Evolutionary conservation across 225 moss, liverwort and hornwort genomes (phyloP).

Genomic region (Asterella californica): DNA sequence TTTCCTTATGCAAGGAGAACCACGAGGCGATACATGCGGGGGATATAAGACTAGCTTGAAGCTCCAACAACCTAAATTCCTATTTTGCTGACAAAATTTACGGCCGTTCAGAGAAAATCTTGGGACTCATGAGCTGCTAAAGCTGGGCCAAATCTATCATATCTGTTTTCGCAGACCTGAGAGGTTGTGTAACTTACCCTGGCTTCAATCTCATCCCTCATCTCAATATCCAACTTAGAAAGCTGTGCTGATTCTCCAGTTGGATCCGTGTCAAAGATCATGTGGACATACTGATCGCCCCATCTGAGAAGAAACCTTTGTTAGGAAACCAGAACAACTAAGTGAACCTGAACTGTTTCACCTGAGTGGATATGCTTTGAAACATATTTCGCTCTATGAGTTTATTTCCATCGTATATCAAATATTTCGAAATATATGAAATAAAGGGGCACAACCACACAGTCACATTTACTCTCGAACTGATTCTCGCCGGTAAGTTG

Average conservation of each 20-base stretch:
- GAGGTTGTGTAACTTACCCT: conserved; percentile 43
- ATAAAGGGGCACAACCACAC: background rate
- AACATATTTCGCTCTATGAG: no score
- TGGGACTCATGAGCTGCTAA: no score
- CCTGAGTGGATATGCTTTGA: background rate
- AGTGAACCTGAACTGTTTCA: no score
- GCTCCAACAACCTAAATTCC: background rate
- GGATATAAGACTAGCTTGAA: background rate
- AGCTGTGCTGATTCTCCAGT: conserved; percentile 79
- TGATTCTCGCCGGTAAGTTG: background rate
- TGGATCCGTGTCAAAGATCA: conserved; percentile 97
- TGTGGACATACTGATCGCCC: conserved; percentile 94
- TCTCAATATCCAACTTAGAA: conserved; percentile 72
- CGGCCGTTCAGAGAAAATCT: background rate
- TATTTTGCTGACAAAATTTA: background rate
- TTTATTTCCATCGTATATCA: no score
- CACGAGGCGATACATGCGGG: no score
- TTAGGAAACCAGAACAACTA: no score
- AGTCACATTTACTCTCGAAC: background rate
- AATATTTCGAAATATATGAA: background rate
- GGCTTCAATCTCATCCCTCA: conserved; percentile 84
- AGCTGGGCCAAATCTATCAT: background rate
- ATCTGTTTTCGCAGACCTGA: background rate
- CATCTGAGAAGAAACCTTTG: conserved; percentile 41
- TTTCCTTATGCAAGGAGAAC: no score